These are phyloP conservation scores for Asterophora parasitica DNA, from an alignment of 768 basidiomycete genomes.

Conservation along the genomic window DNA sequence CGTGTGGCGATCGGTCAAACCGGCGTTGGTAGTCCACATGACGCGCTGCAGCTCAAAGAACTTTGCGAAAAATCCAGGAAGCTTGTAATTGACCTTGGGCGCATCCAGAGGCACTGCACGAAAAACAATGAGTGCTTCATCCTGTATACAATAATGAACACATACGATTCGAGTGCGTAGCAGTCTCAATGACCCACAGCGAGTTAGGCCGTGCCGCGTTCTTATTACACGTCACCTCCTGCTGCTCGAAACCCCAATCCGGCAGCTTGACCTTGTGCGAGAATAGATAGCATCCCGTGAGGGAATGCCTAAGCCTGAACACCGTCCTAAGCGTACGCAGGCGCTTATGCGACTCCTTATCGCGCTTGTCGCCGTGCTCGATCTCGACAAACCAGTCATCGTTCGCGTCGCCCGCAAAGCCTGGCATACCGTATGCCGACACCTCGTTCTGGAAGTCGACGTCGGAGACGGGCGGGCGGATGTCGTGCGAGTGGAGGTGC, in stretches of 20 bases:
- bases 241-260: constrained; percentile 97
- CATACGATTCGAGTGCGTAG: constrained; percentile 67
- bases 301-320: constrained; percentile 77
- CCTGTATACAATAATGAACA: constrained; percentile 2
- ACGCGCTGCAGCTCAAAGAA: constrained; percentile 90
- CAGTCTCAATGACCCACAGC: constrained; percentile 91
- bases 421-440: constrained; percentile 85
- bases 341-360: constrained; percentile 62
- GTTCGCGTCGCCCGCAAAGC: constrained; percentile 84
- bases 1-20: constrained; percentile 89
- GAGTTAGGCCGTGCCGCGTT: constrained; percentile 88
- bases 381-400: constrained; percentile 94
- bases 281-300: constrained; percentile 95
- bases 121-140: constrained; percentile 1
- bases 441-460: constrained; percentile 99
- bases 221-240: constrained; percentile 99
- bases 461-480: constrained; percentile 91
- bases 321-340: constrained; percentile 75
- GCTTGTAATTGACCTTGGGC: constrained; percentile 81
- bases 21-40: constrained; percentile 97
- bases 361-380: constrained; percentile 57
- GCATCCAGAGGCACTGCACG: constrained; percentile 63
- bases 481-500: constrained; percentile 90
- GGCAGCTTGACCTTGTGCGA: constrained; percentile 97
- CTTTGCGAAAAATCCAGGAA: constrained; percentile 87